These are phyloP conservation scores for Penicillium crystallinum DNA, from an alignment of 495 filamentous ascomycete genomes.

Conservation along the genomic window DNA sequence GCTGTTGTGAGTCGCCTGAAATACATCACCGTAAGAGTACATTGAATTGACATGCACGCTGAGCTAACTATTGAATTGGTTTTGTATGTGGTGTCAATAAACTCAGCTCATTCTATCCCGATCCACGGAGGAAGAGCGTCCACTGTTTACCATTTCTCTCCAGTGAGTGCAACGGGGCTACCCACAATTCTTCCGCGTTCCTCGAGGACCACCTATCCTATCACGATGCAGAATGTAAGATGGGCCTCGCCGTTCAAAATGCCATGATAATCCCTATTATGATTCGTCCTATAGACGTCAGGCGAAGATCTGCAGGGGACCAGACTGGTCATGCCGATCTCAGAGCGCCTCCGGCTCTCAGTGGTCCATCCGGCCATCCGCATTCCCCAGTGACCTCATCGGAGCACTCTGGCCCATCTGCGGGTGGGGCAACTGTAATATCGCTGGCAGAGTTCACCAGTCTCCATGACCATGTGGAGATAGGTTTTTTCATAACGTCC, in stretches of 20 bases:
- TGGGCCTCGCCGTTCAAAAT: conserved; percentile 9
- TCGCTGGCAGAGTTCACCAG: conserved; percentile 9
- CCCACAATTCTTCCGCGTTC: conserved; percentile 8
- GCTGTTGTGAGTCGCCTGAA: background rate
- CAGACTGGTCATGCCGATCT: conserved; percentile 17
- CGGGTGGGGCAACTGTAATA: conserved; percentile 17
- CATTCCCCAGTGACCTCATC: conserved; percentile 38
- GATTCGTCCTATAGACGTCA: conserved; percentile 22
- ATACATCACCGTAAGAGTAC: too few species aligned
- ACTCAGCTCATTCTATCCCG: conserved; percentile 1
- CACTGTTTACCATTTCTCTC: background rate
- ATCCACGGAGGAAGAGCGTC: background rate
- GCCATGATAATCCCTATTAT: conserved; percentile 1
- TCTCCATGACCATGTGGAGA: conserved; percentile 21
- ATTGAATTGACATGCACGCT: background rate
- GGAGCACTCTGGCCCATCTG: conserved; percentile 13
- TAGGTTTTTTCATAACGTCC: conserved; percentile 21
- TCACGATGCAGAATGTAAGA: background rate
- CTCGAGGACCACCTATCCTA: conserved; percentile 2
- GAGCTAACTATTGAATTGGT: background rate
- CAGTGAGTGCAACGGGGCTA: conserved; percentile 7
- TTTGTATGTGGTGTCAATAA: background rate
- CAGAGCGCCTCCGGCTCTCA: conserved; percentile 4
- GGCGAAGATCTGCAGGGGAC: conserved; percentile 25
- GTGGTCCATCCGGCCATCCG: conserved; percentile 13